A percentile compares a stretch with the other conserved stretches of the same genome.
These are phyloP conservation scores for Suillus paluster DNA, from an alignment of 768 basidiomycete genomes.

Conservation along the genomic window DNA sequence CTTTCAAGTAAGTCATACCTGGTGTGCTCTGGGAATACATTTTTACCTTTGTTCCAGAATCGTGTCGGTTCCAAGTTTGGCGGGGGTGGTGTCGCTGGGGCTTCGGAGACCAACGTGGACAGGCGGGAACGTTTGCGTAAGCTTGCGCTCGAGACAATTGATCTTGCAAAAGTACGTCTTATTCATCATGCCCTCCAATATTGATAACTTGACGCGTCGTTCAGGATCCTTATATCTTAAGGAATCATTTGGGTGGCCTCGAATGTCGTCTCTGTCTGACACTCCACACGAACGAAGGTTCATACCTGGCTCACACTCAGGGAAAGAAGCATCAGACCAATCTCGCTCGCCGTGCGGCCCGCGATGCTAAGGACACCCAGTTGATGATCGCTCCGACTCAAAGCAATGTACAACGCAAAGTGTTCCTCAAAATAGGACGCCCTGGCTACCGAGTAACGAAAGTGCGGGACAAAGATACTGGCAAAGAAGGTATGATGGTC, in stretches of 20 bases:
- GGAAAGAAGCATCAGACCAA: conserved; percentile 99
- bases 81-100: conserved; percentile 94
- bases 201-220: conserved; percentile 16
- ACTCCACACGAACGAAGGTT: conserved; percentile 99
- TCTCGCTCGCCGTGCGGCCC: conserved; percentile 95
- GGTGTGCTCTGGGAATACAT: too few relatives aligned
- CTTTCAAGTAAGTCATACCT: conserved; percentile 59
- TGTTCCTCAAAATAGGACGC: conserved; percentile 96
- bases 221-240: conserved; percentile 96
- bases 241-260: conserved; percentile 96
- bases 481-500: conserved; percentile 98
- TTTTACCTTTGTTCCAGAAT: conserved; percentile 56
- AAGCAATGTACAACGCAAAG: conserved; percentile 86
- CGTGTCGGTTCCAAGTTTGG: conserved; percentile 96
- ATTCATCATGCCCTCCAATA: not conserved
- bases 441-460: conserved; percentile 98
- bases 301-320: conserved; percentile 98
- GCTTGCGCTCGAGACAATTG: conserved; percentile 96
- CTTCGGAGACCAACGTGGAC: conserved; percentile 95
- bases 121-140: conserved; percentile 93
- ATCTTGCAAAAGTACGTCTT: conserved; percentile 84
- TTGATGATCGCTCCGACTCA: conserved; percentile 88
- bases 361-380: conserved; percentile 93
- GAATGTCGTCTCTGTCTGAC: conserved; percentile 99
- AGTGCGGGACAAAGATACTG: conserved; percentile 88